Percentiles rank a stretch among this genome's conserved stretches.
These are phyloP conservation scores for Trichomonas tenax DNA, from an alignment of 208 protist species.

Conservation along the genomic window DNA sequence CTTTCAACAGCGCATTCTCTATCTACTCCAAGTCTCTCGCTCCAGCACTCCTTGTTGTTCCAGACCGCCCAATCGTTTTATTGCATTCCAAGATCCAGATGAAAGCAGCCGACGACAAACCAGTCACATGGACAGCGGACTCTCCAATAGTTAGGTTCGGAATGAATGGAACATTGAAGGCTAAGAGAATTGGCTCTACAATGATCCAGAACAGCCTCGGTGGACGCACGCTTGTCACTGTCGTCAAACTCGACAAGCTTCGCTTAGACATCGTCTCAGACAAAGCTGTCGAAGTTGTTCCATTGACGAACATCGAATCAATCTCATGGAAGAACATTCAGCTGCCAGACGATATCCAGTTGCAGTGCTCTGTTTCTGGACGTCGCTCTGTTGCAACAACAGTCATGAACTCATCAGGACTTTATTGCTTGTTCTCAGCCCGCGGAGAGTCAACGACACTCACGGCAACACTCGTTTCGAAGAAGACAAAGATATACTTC, in stretches of 20 bases:
- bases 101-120: neutral
- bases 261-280: neutral
- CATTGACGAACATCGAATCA: neutral
- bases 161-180: neutral
- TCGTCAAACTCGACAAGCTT: neutral
- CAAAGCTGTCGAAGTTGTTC: neutral
- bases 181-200: neutral
- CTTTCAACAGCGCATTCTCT: neutral
- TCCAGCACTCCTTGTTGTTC: neutral
- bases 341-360: neutral
- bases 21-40: neutral
- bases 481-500: neutral
- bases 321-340: neutral
- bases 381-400: neutral
- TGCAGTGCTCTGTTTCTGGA: neutral
- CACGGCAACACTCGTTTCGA: neutral
- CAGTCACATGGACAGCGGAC: neutral
- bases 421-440: neutral
- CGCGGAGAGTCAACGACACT: neutral
- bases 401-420: neutral
- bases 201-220: neutral
- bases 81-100: neutral
- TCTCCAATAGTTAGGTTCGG: neutral
- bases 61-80: neutral
- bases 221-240: neutral